Conservation (phyloP, 2,329 filamentous ascomycete genomes). For the Xylariaceae sp. region DNA sequence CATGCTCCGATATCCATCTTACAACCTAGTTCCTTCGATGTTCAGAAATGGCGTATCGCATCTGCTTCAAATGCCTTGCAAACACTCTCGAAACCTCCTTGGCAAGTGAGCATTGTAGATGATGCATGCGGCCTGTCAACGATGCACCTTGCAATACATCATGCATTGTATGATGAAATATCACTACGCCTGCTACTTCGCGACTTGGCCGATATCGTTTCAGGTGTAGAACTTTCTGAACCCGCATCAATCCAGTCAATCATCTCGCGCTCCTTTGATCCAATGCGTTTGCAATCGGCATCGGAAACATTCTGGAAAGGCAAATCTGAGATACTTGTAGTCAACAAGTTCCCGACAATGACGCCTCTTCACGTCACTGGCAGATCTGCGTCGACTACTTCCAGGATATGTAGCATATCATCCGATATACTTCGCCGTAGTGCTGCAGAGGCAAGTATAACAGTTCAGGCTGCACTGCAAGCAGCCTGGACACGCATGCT, state of each 20-base stretch:
- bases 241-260: slow-evolving; percentile 36
- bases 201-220: slow-evolving; percentile 50
- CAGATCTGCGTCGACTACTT: slow-evolving; percentile 38
- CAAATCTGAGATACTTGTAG: slow-evolving; percentile 53
- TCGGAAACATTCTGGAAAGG: slow-evolving; percentile 65
- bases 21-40: slow-evolving; percentile 31
- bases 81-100: slow-evolving; percentile 59
- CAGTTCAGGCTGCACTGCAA: slow-evolving; percentile 75
- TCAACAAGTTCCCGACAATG: slow-evolving; percentile 77
- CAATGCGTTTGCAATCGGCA: slow-evolving; percentile 31
- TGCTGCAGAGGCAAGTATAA: slow-evolving; percentile 64
- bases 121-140: slow-evolving; percentile 12
- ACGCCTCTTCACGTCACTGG: slow-evolving; percentile 59
- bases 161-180: slow-evolving; percentile 83
- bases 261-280: slow-evolving; percentile 47
- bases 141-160: slow-evolving; percentile 64
- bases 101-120: slow-evolving; percentile 59
- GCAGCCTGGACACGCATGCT: slow-evolving; percentile 78
- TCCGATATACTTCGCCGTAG: slow-evolving; percentile 54
- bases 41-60: slow-evolving; percentile 43
- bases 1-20: slow-evolving; percentile 26
- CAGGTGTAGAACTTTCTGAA: slow-evolving; percentile 14
- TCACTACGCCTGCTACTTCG: slow-evolving; percentile 68
- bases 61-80: slow-evolving; percentile 40
- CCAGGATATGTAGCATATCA: slow-evolving; percentile 42